Evolutionary conservation across 305 asterid species (phyloP), one percentile per base, ranked within the genome.

Genomic region (Solanum hybrid): DNA sequence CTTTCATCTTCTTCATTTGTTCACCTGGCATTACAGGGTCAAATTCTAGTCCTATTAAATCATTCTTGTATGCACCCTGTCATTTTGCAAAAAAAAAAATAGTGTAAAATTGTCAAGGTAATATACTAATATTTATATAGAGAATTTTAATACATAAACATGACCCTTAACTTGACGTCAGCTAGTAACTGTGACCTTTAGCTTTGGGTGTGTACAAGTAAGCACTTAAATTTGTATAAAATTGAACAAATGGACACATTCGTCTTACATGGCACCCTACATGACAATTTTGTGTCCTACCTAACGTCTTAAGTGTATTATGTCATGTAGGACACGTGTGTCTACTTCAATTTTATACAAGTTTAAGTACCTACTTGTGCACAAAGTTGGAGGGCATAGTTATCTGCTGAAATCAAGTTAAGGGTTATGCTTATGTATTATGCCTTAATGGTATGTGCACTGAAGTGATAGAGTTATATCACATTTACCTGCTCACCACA

Each of bases 41-140:
- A 29, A 97, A 96, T 89, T 95, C 98, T 22, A 95, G 37, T 75
- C 99, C 98, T 42, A 96, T 91, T 96, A 97, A 93, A 92, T 97
- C 99, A 73, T 97, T 97, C 87, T 97, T 97, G 94, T 93, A 96
- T 22, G 98, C 99, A 4, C 98, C 99, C 99, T 97, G 46, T 37
- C 57, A 26, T 61, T 13, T 76, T 20, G 11, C 36, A 57, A 8
- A 39, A 13, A 9, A 18, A 80, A 12, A 5, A 2, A 14, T 0
- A 14, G 24, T 57, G 74, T n/a, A 26, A 57, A 26, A 20, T 11
- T 13, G 22, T 76, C 35, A 18, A 76, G 28, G 36, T 57, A 57
- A 57, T 6, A 57, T 6, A 57, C 69, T 57, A 18, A 18, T 18
- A 42, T 18, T 57, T 57, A 57, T 57, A 20, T 42, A 42, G 61